phyloP scores from a whole-genome alignment of 306 rosid genomes.

The Rosa rugosa region DNA sequence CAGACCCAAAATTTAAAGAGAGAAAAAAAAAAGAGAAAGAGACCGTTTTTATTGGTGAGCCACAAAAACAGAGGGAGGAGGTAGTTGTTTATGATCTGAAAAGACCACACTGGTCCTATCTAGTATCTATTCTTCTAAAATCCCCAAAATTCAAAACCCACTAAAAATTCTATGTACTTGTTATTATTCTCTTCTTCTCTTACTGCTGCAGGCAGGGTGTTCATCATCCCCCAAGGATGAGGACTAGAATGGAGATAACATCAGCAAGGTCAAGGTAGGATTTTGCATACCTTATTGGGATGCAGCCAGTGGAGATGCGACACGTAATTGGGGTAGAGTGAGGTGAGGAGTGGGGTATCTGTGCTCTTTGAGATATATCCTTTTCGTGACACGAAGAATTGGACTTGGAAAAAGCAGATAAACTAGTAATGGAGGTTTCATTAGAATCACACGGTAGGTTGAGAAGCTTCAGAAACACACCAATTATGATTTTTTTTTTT shows the following conservation, averaged over 20 bases:
- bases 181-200: not conserved
- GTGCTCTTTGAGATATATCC: constrained; percentile 12
- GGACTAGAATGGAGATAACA: constrained; percentile 4
- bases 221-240: not conserved
- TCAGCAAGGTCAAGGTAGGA: not conserved
- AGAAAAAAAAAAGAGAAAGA: not conserved
- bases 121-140: not conserved
- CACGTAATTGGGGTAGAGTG: not conserved
- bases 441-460: not conserved
- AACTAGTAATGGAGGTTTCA: not conserved
- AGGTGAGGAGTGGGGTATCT: not conserved
- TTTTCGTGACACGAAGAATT: constrained; percentile 15
- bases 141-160: not conserved
- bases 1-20: not conserved
- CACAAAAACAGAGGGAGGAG: not conserved
- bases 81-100: not conserved
- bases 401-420: not conserved
- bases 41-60: constrained; percentile 20
- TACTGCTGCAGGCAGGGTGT: not conserved
- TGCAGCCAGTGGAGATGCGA: not conserved
- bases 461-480: not conserved
- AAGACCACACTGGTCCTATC: not conserved
- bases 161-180: not conserved
- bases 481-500: not conserved
- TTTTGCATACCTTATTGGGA: not conserved